Evolutionary conservation across 768 basidiomycete genomes (phyloP).

Genomic region (Sarcomyxa edulis): DNA sequence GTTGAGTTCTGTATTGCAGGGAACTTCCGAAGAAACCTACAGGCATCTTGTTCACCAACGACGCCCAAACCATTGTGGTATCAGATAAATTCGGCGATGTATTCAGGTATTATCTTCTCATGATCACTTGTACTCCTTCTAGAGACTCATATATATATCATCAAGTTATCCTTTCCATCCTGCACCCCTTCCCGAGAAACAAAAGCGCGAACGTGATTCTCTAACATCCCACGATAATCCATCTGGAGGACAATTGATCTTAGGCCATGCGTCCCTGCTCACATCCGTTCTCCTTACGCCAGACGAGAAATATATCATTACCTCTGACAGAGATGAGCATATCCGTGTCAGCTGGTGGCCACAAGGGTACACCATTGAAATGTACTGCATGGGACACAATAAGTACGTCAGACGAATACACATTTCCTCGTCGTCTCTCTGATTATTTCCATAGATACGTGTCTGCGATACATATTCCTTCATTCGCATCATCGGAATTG

Average conservation of each 20-base stretch:
- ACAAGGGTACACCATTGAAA: constrained; percentile 78
- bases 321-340: constrained; percentile 94
- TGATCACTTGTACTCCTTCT: neutral
- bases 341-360: constrained; percentile 91
- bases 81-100: constrained; percentile 96
- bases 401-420: constrained; percentile 43
- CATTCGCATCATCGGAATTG: constrained; percentile 38
- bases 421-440: neutral
- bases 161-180: constrained; percentile 56
- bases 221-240: constrained; percentile 63
- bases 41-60: constrained; percentile 52
- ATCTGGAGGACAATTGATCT: constrained; percentile 61
- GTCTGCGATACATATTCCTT: constrained; percentile 72
- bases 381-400: constrained; percentile 79
- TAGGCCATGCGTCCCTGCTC: constrained; percentile 88
- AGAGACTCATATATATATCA: neutral
- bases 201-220: constrained; percentile 32
- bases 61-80: constrained; percentile 65
- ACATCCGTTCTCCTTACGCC: constrained; percentile 64
- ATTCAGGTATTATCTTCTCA: constrained; percentile 51
- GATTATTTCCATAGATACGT: constrained; percentile 54
- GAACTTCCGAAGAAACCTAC: constrained; percentile 85
- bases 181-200: constrained; percentile 16
- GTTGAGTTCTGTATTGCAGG: constrained; percentile 30
- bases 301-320: constrained; percentile 74